These are phyloP conservation scores for Macrolepiota dolichaula DNA, from an alignment of 768 basidiomycete genomes.

Conservation along the genomic window DNA sequence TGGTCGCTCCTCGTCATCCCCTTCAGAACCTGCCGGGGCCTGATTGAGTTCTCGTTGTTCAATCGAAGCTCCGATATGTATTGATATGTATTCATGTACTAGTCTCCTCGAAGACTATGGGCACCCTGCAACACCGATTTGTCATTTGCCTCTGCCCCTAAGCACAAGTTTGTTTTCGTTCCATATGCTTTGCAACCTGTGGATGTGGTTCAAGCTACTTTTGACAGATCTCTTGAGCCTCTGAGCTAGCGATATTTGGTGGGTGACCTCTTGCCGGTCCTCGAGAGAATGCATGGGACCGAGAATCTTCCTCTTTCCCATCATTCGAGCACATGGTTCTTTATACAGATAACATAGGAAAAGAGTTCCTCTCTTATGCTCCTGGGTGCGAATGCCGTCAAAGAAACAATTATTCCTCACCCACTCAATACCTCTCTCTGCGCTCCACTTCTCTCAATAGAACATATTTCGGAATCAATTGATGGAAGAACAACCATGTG, in stretches of 20 bases:
- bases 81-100: too few relatives aligned
- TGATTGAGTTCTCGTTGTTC: too few relatives aligned
- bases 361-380: neutral
- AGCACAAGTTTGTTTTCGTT: too few relatives aligned
- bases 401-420: neutral
- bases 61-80: too few relatives aligned
- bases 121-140: too few relatives aligned
- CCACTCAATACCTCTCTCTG: neutral
- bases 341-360: neutral
- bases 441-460: neutral
- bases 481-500: neutral
- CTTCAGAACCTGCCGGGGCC: too few relatives aligned
- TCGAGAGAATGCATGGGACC: neutral
- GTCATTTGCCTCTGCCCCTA: too few relatives aligned
- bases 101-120: too few relatives aligned
- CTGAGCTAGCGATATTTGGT: neutral
- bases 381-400: neutral
- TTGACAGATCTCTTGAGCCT: neutral
- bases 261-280: neutral
- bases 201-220: neutral
- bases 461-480: neutral
- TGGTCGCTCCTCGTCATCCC: too few relatives aligned
- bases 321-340: slow-evolving; percentile 5
- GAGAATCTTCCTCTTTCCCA: neutral
- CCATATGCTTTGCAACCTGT: neutral